Conservation (phyloP, 306 rosid species). For the Malus domestica region DNA sequence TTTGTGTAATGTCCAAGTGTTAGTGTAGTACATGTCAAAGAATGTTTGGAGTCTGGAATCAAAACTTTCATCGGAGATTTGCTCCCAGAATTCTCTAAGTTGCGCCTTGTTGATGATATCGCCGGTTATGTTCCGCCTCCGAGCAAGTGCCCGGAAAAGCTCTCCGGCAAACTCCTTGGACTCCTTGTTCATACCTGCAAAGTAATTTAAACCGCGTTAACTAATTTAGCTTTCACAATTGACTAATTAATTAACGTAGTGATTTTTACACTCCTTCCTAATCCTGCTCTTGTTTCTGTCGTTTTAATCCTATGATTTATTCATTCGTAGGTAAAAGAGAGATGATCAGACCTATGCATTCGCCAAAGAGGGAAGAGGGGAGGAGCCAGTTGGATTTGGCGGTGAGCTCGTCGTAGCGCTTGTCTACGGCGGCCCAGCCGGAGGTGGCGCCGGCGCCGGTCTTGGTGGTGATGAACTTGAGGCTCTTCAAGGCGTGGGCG, state of each 20-base stretch:
- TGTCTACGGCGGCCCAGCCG: slow-evolving; percentile 43
- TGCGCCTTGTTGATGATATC: slow-evolving; percentile 38
- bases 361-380: slow-evolving; percentile 40
- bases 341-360: slow-evolving; percentile 36
- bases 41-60: slow-evolving; percentile 53
- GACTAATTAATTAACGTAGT: no score
- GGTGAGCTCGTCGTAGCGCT: slow-evolving; percentile 38
- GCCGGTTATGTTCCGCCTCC: slow-evolving; percentile 27
- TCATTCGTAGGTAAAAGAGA: neutral
- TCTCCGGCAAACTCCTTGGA: slow-evolving; percentile 56
- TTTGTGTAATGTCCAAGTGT: neutral
- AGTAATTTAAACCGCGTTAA: neutral
- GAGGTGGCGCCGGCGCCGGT: slow-evolving; percentile 12
- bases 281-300: neutral
- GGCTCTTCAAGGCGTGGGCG: slow-evolving; percentile 40
- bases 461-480: slow-evolving; percentile 45
- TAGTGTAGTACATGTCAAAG: slow-evolving; percentile 44
- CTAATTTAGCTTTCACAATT: neutral
- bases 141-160: slow-evolving; percentile 49
- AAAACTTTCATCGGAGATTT: slow-evolving; percentile 47
- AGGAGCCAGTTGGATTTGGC: slow-evolving; percentile 38
- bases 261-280: neutral
- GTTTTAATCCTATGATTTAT: neutral
- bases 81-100: slow-evolving; percentile 47
- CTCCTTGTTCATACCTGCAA: slow-evolving; percentile 53